Base-by-base conservation (phyloP, 441 rosid species). In the Macaranga tanarius region DNA sequence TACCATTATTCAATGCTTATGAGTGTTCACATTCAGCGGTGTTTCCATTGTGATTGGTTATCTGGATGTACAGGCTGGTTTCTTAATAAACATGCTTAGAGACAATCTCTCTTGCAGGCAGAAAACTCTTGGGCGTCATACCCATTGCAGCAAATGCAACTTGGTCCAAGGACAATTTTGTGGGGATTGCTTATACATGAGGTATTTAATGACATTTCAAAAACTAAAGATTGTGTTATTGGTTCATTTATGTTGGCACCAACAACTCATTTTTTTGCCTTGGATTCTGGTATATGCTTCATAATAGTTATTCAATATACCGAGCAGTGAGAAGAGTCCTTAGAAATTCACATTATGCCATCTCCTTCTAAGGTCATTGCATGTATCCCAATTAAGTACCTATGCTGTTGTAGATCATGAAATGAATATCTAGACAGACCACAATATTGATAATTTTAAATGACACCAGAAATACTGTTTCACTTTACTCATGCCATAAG, bases 91-190 rank as follows among this genome's bases (percentile, higher is more conserved):
- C 42, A 38, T 59, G 44, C 73, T 75, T 67, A 57, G 48, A 54
- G 62, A 76, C 59, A 20, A 71, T 56, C 26, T 73, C 20, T 63
- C 26, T 73, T 77, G 67, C 81, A 89, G 96, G 84, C 96, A 94
- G 83, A 94, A 92, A 79, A 88, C 95, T 57, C 95, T 88, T 5
- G 93, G 97, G 67, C 69, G 77, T 73, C 97, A 83, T 25, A 90
- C 95, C 55, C 73, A 73, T 17, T 92, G 97, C 77, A 55, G 86
- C 69, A 59, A 79, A 76, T 94, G 99, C 73, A 69, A 82, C 54
- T 11, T 79, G 86, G 92, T 88, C 52, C 92, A 86, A 74, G 97
- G 99, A 48, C 97, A 94, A 62, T 89, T 94, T 75, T 94, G 99
- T 77, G 97, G 97, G 51, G 95, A 89, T 77, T 94, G 97, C 81